Evolutionary conservation across 2,329 filamentous ascomycete genomes (phyloP).

Genomic region (Stemphylium beticola): DNA sequence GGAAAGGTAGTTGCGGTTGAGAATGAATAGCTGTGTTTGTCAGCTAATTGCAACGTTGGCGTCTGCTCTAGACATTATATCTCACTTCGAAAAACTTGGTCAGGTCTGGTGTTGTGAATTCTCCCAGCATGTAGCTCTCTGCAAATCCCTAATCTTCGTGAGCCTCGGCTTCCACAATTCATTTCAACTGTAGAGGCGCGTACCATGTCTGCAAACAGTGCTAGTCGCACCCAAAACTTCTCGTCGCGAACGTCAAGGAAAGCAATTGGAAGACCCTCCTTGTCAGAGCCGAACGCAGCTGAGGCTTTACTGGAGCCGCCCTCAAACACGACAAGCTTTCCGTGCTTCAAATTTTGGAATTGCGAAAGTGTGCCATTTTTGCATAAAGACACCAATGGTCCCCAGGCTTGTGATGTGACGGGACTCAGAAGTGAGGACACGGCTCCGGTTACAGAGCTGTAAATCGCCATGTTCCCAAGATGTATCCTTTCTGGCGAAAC

Average conservation of each 20-base stretch:
- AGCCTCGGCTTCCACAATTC: neutral
- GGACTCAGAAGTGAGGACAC: conserved; percentile 51
- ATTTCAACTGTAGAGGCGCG: conserved; percentile 8
- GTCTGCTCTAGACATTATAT: neutral
- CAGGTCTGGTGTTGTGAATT: conserved; percentile 70
- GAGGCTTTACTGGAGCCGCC: conserved; percentile 51
- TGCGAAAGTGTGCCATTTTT: conserved; percentile 54
- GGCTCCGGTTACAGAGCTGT: conserved; percentile 46
- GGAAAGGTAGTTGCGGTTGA: conserved; percentile 68
- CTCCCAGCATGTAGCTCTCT: conserved; percentile 75
- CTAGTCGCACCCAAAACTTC: conserved; percentile 72
- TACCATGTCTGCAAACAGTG: conserved; percentile 74
- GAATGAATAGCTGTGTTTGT: conserved; percentile 67
- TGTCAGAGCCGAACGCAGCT: conserved; percentile 51
- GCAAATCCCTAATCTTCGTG: conserved; percentile 63
- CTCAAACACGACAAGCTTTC: conserved; percentile 55
- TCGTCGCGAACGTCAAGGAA: conserved; percentile 68
- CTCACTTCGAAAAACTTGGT: conserved; percentile 70
- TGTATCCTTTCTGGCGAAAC: neutral
- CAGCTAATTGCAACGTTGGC: conserved; percentile 11
- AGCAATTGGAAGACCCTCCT: conserved; percentile 53
- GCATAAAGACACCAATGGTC: conserved; percentile 55
- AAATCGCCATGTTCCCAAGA: conserved; percentile 40
- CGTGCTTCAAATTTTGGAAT: conserved; percentile 54
- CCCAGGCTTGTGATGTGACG: conserved; percentile 56